Evolutionary conservation across 83 land plant species (phyloP), one percentile per base, ranked within the genome.

Genomic region (Picea mariana): DNA sequence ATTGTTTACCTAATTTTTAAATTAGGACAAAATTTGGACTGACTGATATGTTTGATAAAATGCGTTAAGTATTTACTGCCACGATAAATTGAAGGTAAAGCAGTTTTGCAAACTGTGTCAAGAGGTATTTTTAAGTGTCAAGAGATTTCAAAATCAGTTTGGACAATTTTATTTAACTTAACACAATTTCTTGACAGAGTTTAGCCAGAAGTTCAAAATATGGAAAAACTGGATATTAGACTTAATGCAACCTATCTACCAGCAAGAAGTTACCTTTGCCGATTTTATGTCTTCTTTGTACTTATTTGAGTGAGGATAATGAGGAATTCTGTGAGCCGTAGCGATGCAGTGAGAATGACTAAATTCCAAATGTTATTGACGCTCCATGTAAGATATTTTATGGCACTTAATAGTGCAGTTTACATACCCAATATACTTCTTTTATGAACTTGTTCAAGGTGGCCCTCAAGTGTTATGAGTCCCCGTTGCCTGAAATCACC

Each of bases 31-130:
- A 71, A 12, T 40, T 40, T 71, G 75, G 75, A 9, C 23, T 71
- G 21, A 4, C 42, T 38, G 23, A 40, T 40, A 71, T 40, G 75
- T 21, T 71, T 20, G n/a, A 44, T 20, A 44, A 40, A 44, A 71
- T 68, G 7, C 75, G 31, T 71, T 71, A n/a, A 18, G 18, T 71
- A 44, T 71, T 71, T 18, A 40, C 44, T 71, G 75, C 75, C 49
- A 27, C 9, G 9, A 18, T 40, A 18, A 8, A 71, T 71, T 5
- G 75, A 71, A 40, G n/a, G 44, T 38, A 38, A 6, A 1, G 44
- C 52, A 40, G 5, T 71, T 71, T 31, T 71, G 9, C 9, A 58
- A 71, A 71, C 9, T 40, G 75, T 26, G 40, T 20, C 11, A 6
- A 38, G 21, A 44, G 17, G 20, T 40, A 40, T 40, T 40, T 17